Conservation (phyloP, 2,329 filamentous ascomycete species). For the Apiospora hydei region DNA sequence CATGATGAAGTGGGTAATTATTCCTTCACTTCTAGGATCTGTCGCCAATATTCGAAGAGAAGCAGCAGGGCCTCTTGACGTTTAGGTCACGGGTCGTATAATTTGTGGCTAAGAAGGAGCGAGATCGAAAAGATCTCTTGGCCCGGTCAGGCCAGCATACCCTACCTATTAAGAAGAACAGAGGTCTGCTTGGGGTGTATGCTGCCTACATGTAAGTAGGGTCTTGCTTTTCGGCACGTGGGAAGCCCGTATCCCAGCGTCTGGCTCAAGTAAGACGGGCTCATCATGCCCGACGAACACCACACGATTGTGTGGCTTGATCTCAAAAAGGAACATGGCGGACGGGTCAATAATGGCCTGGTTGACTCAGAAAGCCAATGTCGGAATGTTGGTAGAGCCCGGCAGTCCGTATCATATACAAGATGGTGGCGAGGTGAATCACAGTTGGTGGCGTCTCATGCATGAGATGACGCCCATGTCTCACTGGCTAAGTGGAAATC, state of each 20-base stretch:
- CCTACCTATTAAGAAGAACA: neutral
- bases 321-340: neutral
- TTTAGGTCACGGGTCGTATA: neutral
- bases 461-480: neutral
- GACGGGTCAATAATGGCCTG: neutral
- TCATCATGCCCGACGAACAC: neutral
- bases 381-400: neutral
- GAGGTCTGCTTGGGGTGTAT: neutral
- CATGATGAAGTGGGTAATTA: neutral
- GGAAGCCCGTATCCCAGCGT: neutral
- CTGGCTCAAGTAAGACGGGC: neutral
- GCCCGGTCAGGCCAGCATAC: neutral
- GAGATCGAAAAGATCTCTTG: neutral
- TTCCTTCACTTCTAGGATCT: neutral
- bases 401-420: neutral
- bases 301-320: neutral
- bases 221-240: neutral
- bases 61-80: neutral
- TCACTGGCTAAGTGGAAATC: neutral
- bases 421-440: neutral
- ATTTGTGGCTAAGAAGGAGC: neutral
- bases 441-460: neutral
- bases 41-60: neutral
- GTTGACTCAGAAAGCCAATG: neutral
- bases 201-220: no score